phyloP scores from a whole-genome alignment of 768 basidiomycete species.

The Leccinum uliginosum region DNA sequence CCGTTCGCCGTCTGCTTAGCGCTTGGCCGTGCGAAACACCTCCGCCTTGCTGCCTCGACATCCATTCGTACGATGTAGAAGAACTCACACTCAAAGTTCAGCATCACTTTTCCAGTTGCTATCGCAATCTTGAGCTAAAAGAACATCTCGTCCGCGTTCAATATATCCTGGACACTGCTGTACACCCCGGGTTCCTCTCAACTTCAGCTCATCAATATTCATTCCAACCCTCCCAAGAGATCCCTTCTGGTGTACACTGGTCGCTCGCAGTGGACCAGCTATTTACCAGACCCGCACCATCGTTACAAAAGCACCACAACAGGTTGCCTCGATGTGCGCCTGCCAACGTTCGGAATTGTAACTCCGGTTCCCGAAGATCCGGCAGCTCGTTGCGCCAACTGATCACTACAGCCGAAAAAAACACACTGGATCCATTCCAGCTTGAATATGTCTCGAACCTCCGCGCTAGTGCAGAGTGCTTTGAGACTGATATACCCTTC shows the following conservation, averaged over 20 bases:
- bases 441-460: conserved; percentile 12
- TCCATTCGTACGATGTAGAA: conserved; percentile 1
- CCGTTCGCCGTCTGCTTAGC: neutral
- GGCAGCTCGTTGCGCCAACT: neutral
- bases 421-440: conserved; percentile 4
- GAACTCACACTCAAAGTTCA: neutral
- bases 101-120: conserved; percentile 13
- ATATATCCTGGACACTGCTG: neutral
- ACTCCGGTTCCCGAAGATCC: neutral
- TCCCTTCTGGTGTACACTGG: neutral
- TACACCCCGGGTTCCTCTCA: neutral
- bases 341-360: neutral
- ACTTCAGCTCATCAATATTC: neutral
- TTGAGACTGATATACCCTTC: conserved; percentile 2
- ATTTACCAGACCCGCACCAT: neutral
- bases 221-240: neutral
- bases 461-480: conserved; percentile 10
- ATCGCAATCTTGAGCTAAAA: conserved; percentile 12
- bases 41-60: neutral
- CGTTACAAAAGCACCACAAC: neutral
- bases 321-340: neutral
- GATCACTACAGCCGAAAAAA: neutral
- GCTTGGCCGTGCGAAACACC: conserved; percentile 21
- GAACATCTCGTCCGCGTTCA: conserved; percentile 9
- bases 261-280: neutral